Percentiles rank a stretch among this genome's conserved stretches.
Conservation (phyloP, 768 basidiomycete genomes). For the Multifurca ochricompacta region DNA sequence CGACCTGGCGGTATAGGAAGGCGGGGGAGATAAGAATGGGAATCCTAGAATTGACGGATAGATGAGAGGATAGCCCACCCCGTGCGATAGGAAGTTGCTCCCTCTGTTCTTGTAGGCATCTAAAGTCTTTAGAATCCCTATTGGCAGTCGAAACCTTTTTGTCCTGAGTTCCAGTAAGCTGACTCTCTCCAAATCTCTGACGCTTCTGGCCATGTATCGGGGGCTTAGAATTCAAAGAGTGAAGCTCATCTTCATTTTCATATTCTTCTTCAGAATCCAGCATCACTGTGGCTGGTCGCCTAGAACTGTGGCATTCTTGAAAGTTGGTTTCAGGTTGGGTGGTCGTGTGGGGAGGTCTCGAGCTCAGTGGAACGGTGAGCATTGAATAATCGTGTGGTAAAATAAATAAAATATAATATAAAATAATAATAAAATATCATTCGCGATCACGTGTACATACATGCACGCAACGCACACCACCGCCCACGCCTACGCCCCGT, state of each 20-base stretch:
- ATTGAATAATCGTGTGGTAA: background rate
- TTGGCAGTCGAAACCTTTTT: constrained; percentile 16
- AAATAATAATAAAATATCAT: background rate
- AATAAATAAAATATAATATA: background rate
- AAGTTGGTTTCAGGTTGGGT: background rate
- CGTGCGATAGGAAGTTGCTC: constrained; percentile 69
- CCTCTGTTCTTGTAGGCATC: constrained; percentile 51
- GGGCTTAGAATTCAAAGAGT: background rate
- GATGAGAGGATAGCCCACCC: constrained; percentile 35
- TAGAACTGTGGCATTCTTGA: background rate
- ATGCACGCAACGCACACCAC: background rate
- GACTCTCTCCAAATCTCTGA: constrained; percentile 11
- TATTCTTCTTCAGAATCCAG: constrained; percentile 1
- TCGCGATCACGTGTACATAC: constrained; percentile 12
- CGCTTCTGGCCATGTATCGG: constrained; percentile 6
- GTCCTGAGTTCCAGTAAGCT: background rate
- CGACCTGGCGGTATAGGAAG: constrained; percentile 39
- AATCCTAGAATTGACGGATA: background rate
- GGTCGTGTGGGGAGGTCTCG: background rate
- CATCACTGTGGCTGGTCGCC: constrained; percentile 6
- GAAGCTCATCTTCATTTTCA: background rate
- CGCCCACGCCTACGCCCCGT: no score
- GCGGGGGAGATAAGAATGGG: background rate
- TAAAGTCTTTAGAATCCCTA: constrained; percentile 16
- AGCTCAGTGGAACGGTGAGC: background rate